These are phyloP conservation scores for Euphorbia tirucalli DNA, from an alignment of 345 rosid genomes.

Conservation along the genomic window DNA sequence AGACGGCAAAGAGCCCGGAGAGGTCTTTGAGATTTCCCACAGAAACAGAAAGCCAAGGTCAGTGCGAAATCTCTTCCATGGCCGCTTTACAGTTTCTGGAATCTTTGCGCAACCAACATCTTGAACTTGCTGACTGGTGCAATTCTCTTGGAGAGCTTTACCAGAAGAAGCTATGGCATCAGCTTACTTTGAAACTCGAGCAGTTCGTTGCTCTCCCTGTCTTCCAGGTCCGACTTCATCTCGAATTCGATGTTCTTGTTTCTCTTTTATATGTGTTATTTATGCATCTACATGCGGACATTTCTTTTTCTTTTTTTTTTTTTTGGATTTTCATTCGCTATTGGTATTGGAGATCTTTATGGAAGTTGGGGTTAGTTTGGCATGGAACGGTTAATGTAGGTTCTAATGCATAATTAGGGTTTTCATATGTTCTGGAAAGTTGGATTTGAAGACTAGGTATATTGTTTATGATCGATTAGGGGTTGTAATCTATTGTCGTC, in stretches of 20 bases:
- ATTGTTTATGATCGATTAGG: neutral
- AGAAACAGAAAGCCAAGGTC: neutral
- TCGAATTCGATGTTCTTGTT: neutral
- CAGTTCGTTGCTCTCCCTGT: conserved; percentile 86
- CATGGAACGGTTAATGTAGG: neutral
- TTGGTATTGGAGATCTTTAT: neutral
- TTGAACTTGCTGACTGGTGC: conserved; percentile 94
- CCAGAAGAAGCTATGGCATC: conserved; percentile 99
- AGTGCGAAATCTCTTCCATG: conserved; percentile 34
- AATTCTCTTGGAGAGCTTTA: conserved; percentile 89
- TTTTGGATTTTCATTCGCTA: neutral
- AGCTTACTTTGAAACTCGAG: conserved; percentile 95
- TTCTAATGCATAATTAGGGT: conserved; percentile 1
- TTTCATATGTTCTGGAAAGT: neutral
- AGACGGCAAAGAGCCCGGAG: neutral
- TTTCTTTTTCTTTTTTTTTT: neutral
- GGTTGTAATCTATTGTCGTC: neutral
- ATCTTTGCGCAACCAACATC: conserved; percentile 57
- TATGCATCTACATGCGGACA: no score
- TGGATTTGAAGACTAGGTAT: neutral
- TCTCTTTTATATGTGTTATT: neutral
- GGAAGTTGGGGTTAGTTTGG: conserved; percentile 1
- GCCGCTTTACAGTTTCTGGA: conserved; percentile 91
- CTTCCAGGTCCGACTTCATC: conserved; percentile 52
- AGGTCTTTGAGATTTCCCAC: neutral